Percentiles rank a stretch among this genome's conserved stretches.
These are phyloP conservation scores for Sedum album DNA, from an alignment of 164 flowering plant species.

Conservation along the genomic window DNA sequence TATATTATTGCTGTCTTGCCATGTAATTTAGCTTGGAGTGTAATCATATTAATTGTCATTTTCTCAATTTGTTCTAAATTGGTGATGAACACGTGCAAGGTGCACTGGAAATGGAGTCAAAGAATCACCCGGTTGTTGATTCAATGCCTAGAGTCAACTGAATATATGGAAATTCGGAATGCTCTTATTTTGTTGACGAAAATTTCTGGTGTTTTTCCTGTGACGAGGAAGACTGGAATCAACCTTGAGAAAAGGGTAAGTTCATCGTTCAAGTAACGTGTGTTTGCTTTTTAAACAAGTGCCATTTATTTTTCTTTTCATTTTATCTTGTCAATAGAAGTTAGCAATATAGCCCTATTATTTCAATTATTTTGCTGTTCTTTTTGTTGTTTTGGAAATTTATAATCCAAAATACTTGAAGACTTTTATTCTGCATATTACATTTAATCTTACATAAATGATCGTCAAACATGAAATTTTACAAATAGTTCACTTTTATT, in stretches of 20 bases:
- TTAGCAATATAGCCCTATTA: too few species aligned
- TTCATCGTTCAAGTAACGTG: neutral
- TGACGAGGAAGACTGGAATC: constrained; percentile 87
- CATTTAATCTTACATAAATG: too few species aligned
- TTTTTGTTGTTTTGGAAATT: too few species aligned
- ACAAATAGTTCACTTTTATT: too few species aligned
- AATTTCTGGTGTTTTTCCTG: constrained; percentile 91
- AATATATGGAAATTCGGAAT: constrained; percentile 97
- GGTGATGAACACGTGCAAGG: constrained; percentile 29
- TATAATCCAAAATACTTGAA: too few species aligned
- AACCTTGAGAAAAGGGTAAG: constrained; percentile 95
- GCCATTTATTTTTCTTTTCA: too few species aligned
- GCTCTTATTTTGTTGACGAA: constrained; percentile 86
- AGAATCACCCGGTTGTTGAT: constrained; percentile 78
- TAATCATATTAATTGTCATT: neutral
- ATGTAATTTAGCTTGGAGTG: neutral
- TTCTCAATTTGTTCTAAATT: neutral
- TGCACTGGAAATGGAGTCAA: constrained; percentile 99
- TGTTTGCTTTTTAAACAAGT: neutral
- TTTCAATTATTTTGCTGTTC: too few species aligned
- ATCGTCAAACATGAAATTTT: too few species aligned
- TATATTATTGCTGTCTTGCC: neutral
- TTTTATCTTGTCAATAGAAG: neutral
- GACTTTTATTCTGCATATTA: too few species aligned
- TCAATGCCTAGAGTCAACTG: constrained; percentile 91